Conservation (phyloP, 1,284 basidiomycete genomes). For the Kwoniella shivajii region DNA sequence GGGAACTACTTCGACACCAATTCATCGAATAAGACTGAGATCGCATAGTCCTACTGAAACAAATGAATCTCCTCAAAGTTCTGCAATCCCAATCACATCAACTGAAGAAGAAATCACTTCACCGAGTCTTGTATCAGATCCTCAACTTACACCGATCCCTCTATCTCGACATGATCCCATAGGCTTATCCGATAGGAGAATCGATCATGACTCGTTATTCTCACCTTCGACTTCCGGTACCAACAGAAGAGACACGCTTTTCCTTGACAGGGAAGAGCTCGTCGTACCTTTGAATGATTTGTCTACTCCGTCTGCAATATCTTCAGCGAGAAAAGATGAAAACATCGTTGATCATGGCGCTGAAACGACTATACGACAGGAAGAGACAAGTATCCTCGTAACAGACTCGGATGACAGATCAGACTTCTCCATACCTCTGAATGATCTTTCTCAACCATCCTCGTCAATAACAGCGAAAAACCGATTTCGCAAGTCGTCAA, state of each 20-base stretch:
- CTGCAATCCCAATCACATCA: not conserved
- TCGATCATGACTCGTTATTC: not conserved
- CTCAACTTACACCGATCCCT: not conserved
- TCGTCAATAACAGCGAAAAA: not conserved
- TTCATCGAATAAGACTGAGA: not conserved
- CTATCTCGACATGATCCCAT: not conserved
- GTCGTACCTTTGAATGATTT: constrained; percentile 20
- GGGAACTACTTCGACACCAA: constrained; percentile 19
- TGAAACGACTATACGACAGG: not conserved
- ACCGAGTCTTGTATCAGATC: constrained; percentile 13
- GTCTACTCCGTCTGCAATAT: not conserved
- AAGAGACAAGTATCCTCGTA: not conserved
- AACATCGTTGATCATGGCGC: too few species aligned
- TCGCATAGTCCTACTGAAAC: not conserved
- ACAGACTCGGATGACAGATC: constrained; percentile 3
- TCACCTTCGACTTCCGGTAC: not conserved
- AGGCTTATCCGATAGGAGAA: not conserved
- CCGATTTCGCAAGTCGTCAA: not conserved
- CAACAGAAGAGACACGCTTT: not conserved
- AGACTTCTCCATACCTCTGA: constrained; percentile 21
- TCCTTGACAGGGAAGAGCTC: constrained; percentile 10
- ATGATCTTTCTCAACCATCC: constrained; percentile 11
- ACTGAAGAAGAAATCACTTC: constrained; percentile 8
- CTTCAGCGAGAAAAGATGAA: not conserved
- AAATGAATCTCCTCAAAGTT: not conserved